phyloP scores from a whole-genome alignment of 2,329 filamentous ascomycete genomes.

The Beauveria brongniartii region DNA sequence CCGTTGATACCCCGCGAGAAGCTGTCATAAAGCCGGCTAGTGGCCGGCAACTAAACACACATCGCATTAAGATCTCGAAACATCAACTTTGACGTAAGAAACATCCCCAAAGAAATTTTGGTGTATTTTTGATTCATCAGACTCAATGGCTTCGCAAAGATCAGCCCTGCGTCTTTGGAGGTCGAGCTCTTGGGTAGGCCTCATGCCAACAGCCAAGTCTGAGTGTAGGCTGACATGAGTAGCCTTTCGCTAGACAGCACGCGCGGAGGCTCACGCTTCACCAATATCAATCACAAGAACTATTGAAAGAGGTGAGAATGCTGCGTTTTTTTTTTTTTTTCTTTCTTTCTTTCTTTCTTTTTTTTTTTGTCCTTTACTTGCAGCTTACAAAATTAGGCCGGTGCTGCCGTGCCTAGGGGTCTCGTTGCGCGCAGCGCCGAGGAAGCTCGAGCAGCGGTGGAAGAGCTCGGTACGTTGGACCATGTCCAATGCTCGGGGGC shows the following conservation, averaged over 20 bases:
- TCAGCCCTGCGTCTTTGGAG: constrained; percentile 2
- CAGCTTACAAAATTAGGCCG: constrained; percentile 16
- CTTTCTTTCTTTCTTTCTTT: rapidly evolving
- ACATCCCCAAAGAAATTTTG: not conserved
- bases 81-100: not conserved
- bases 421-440: constrained; percentile 15
- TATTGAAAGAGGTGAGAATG: constrained; percentile 19
- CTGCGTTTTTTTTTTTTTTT: too few species aligned
- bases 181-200: constrained; percentile 1
- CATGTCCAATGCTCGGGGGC: too few species aligned
- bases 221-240: not conserved
- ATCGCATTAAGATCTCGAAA: not conserved
- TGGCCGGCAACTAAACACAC: not conserved
- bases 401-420: constrained; percentile 19
- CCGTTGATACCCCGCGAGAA: not conserved
- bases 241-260: constrained; percentile 10
- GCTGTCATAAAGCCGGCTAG: constrained; percentile 9
- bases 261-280: constrained; percentile 20
- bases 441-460: constrained; percentile 17
- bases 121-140: not conserved
- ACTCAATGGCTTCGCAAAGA: constrained; percentile 2
- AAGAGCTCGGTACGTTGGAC: constrained; percentile 18
- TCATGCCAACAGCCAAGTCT: not conserved
- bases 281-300: constrained; percentile 20
- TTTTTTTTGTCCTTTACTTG: too few species aligned